Conservation (phyloP, 2,329 filamentous ascomycete species). For the Penicillium sp. region DNA sequence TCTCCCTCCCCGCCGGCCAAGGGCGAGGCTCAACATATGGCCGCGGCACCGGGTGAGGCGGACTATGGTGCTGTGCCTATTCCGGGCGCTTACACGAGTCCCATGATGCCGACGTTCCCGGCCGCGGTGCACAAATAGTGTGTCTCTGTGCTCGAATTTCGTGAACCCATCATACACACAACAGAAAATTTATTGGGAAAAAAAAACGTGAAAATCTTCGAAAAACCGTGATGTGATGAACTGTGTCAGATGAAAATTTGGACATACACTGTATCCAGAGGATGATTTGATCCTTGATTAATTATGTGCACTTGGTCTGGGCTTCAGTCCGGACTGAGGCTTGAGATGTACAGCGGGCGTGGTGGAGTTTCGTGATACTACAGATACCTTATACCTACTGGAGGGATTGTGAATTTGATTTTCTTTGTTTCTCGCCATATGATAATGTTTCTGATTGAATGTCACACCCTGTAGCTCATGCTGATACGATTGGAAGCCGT, state of each 20-base stretch:
- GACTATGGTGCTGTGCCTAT: slow-evolving; percentile 86
- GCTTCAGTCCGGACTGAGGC: slow-evolving; percentile 6
- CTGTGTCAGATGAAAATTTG: slow-evolving; percentile 10
- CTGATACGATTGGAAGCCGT: not conserved
- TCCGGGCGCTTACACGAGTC: slow-evolving; percentile 73
- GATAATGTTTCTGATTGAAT: not conserved
- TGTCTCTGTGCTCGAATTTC: not conserved
- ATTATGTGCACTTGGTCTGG: slow-evolving; percentile 6
- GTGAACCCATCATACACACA: not conserved
- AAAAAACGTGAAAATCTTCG: slow-evolving; percentile 9
- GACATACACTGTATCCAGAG: slow-evolving; percentile 11
- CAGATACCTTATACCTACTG: slow-evolving; percentile 27
- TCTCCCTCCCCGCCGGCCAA: slow-evolving; percentile 25
- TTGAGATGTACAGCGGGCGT: slow-evolving; percentile 17
- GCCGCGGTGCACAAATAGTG: slow-evolving; percentile 26
- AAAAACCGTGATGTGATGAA: not conserved
- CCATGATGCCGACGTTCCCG: slow-evolving; percentile 48
- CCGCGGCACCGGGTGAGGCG: slow-evolving; percentile 75
- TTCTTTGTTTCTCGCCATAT: not conserved
- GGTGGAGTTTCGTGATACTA: slow-evolving; percentile 18
- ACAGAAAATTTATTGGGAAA: not conserved
- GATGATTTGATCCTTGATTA: slow-evolving; percentile 12
- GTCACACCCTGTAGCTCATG: not conserved
- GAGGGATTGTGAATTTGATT: slow-evolving; percentile 6
- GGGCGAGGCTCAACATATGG: slow-evolving; percentile 62